phyloP scores from a whole-genome alignment of 1,284 basidiomycete species.

The Sporisorium iseilematis-ciliati region DNA sequence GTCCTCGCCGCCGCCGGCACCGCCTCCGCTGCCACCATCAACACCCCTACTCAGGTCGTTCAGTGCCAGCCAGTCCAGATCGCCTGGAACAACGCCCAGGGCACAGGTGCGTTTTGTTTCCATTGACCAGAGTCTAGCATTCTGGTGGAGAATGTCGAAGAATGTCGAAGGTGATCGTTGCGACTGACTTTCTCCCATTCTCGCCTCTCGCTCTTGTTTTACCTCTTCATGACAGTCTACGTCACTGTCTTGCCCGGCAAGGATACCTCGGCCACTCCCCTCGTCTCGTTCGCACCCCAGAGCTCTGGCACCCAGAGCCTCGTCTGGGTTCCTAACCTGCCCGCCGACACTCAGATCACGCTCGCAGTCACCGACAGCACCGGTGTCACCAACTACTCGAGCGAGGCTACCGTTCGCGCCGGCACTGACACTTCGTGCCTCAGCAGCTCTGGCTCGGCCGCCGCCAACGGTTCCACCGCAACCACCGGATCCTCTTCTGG shows the following conservation, averaged over 20 bases:
- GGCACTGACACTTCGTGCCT: slow-evolving; percentile 40
- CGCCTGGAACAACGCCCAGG: slow-evolving; percentile 45
- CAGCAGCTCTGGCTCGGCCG: slow-evolving; percentile 15
- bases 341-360: slow-evolving; percentile 32
- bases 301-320: slow-evolving; percentile 23
- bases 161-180: not conserved
- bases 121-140: not conserved
- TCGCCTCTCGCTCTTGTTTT: not conserved
- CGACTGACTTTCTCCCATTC: slow-evolving; percentile 4
- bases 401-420: slow-evolving; percentile 24
- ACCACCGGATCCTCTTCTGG: slow-evolving; percentile 19
- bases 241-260: slow-evolving; percentile 33
- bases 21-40: slow-evolving; percentile 38
- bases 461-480: slow-evolving; percentile 21
- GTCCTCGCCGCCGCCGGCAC: slow-evolving; percentile 26
- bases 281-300: slow-evolving; percentile 37
- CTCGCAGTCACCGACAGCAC: slow-evolving; percentile 40
- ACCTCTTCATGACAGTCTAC: slow-evolving; percentile 21
- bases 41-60: slow-evolving; percentile 51
- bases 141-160: no score
- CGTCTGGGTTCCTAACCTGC: slow-evolving; percentile 41
- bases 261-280: slow-evolving; percentile 39
- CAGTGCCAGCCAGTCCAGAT: slow-evolving; percentile 56
- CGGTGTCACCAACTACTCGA: slow-evolving; percentile 35
- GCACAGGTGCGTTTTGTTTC: slow-evolving; percentile 34